Evolutionary conservation across 768 basidiomycete genomes (phyloP).

Genomic region (Obba rivulosa): DNA sequence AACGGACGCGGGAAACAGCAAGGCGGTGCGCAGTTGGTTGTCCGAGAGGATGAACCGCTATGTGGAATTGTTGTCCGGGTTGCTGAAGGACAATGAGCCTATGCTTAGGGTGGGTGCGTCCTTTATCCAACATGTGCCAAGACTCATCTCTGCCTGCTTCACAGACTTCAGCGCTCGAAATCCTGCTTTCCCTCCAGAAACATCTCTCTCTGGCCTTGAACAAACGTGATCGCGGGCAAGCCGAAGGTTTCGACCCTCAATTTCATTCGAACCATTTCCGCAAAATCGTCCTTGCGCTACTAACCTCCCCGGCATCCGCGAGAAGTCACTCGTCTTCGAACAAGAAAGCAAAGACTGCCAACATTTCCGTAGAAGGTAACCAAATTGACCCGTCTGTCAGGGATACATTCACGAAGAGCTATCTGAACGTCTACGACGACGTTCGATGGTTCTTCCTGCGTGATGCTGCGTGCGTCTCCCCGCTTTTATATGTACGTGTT

Average conservation of each 20-base stretch:
- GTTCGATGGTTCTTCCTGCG: conserved; percentile 87
- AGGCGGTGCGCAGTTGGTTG: conserved; percentile 71
- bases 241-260: conserved; percentile 37
- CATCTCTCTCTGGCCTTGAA: conserved; percentile 11
- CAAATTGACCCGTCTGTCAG: conserved; percentile 55
- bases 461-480: conserved; percentile 58
- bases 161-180: conserved; percentile 12
- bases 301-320: conserved; percentile 54
- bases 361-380: conserved; percentile 22
- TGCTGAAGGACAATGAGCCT: conserved; percentile 76
- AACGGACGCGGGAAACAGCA: conserved; percentile 46
- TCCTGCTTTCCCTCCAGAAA: conserved; percentile 13
- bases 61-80: conserved; percentile 57
- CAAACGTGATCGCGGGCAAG: background rate
- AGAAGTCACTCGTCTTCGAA: conserved; percentile 12
- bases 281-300: conserved; percentile 52
- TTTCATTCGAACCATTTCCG: conserved; percentile 67
- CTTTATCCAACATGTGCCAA: background rate
- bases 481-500: background rate
- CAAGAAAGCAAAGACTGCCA: conserved; percentile 14
- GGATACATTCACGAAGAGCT: conserved; percentile 59
- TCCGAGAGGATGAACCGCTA: conserved; percentile 70
- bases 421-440: conserved; percentile 77
- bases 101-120: conserved; percentile 55
- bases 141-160: background rate